A percentile compares a stretch with the other conserved stretches of the same genome.
Evolutionary conservation across 371 early-diverging fungal genomes (phyloP).

Genomic region (Dinochytrium kinnereticum): DNA sequence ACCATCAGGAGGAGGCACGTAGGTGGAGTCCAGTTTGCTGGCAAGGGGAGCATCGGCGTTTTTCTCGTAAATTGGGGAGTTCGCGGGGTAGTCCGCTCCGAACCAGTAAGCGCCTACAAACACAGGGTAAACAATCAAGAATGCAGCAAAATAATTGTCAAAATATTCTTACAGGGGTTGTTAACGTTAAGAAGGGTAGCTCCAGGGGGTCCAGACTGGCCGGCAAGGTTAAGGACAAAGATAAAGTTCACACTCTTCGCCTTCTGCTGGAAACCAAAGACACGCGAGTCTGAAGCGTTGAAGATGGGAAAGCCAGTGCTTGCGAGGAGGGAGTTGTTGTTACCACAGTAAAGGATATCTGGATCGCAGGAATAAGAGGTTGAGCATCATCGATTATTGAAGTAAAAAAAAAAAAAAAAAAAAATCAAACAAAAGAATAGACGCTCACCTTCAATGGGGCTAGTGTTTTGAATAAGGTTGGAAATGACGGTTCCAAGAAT

Average conservation of each 20-base stretch:
- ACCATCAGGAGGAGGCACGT: slow-evolving; percentile 33
- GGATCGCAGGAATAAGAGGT: background rate
- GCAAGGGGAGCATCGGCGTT: slow-evolving; percentile 20
- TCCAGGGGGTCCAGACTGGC: slow-evolving; percentile 18
- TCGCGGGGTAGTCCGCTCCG: slow-evolving; percentile 42
- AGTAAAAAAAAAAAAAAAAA: background rate
- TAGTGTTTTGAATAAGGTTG: slow-evolving; percentile 26
- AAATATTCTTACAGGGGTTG: slow-evolving; percentile 23
- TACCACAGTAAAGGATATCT: slow-evolving; percentile 32
- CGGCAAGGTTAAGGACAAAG: slow-evolving; percentile 1
- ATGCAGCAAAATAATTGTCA: background rate
- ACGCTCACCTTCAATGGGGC: slow-evolving; percentile 16
- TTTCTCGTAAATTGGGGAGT: slow-evolving; percentile 33
- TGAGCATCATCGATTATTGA: background rate
- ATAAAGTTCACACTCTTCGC: slow-evolving; percentile 31
- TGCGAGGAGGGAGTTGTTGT: slow-evolving; percentile 21
- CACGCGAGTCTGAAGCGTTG: slow-evolving; percentile 21
- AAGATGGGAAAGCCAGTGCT: slow-evolving; percentile 24
- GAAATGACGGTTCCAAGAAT: slow-evolving; percentile 41
- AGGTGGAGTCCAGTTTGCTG: slow-evolving; percentile 36
- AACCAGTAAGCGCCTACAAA: slow-evolving; percentile 47
- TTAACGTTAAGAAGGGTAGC: slow-evolving; percentile 15
- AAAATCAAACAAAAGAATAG: slow-evolving; percentile 11
- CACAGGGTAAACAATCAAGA: background rate
- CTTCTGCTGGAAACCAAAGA: slow-evolving; percentile 30